Percentiles rank a stretch among this genome's conserved stretches.
phyloP scores from a whole-genome alignment of 139 green algal species.

The Trebouxia sp. region DNA sequence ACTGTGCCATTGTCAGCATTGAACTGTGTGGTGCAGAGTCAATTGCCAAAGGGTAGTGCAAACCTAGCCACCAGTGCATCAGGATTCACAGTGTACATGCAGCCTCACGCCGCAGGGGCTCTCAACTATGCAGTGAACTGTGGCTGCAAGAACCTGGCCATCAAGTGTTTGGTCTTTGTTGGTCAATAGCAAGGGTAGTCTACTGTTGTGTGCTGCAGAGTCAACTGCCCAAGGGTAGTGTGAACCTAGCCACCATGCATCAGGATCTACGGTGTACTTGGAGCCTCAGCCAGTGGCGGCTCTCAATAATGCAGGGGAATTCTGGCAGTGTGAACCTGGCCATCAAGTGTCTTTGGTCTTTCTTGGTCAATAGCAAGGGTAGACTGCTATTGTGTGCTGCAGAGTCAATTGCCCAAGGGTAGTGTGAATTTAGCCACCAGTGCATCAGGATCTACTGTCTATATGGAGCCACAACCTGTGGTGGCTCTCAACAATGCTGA shows the following conservation, averaged over 20 bases:
- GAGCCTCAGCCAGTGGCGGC: slow-evolving; percentile 73
- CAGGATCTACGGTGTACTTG: slow-evolving; percentile 82
- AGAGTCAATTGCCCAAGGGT: slow-evolving; percentile 70
- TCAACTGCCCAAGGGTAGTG: slow-evolving; percentile 70
- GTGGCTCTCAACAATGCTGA: slow-evolving; percentile 84
- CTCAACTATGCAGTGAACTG: slow-evolving; percentile 77
- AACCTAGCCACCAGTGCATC: slow-evolving; percentile 51
- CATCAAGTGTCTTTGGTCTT: background rate
- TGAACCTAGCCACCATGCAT: slow-evolving; percentile 55
- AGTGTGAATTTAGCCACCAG: slow-evolving; percentile 59
- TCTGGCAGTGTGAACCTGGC: background rate
- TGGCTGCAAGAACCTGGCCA: background rate
- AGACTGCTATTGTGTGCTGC: background rate
- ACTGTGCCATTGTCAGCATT: no score
- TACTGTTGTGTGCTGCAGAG: slow-evolving; percentile 29
- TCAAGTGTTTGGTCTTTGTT: background rate
- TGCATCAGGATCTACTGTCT: slow-evolving; percentile 75
- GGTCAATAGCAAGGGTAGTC: no score
- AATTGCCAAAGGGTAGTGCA: slow-evolving; percentile 71
- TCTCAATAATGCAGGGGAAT: slow-evolving; percentile 78
- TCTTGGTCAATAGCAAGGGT: background rate
- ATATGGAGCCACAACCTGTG: slow-evolving; percentile 76
- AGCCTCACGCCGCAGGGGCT: slow-evolving; percentile 67
- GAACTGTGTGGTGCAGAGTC: no score
- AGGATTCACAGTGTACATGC: slow-evolving; percentile 82